Base-by-base conservation (phyloP, 768 basidiomycete genomes). In the Scleroderma bovista region DNA sequence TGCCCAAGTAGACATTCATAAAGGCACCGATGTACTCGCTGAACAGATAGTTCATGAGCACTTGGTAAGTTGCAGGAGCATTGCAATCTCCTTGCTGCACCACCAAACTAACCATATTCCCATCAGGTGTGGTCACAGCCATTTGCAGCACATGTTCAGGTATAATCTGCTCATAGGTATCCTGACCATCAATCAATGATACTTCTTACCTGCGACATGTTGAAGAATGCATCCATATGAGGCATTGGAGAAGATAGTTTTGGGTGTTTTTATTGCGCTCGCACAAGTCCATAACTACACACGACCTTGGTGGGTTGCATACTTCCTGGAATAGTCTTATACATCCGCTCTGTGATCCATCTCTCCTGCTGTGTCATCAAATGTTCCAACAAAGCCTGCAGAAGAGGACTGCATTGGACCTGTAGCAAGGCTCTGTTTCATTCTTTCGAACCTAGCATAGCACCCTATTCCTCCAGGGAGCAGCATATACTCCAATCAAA, bases 401-500 rank as follows among this genome's bases (percentile, higher is more conserved):
- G 83, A 84, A 49, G 87, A 93, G 0, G 90, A 94, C 65, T 81
- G 81, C 5, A 94, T 95, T 56, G 86, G 75, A 1, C 89, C 89
- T 2, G 84, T 93, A 17, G 74, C 75, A 53, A 61, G 73, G 46
- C 15, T 17, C 39, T 2, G 5, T 29, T 46, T 22, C 31, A 8
- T 26, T 43, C 16, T 23, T n/a, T 29, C 10, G 41, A 13, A 23
- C 5, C 24, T 10, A 16, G n/a, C 13, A 43, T 24, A 20, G 13
- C 15, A 17, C 46, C 13, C 6, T 33, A 31, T 32, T 13, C 10
- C 16, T n/a, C 15, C 37, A 73, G 70, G 88, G 93, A 43, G 90
- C 93, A 0, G 78, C 86, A 0, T 97, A 93, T 63, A 88, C 84
- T 1, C 95, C 95, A 2, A 91, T 98, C 51, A 79, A 80, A 45